Percentiles rank a stretch among this genome's conserved stretches.
phyloP scores from a whole-genome alignment of 495 filamentous ascomycete genomes.

The Cenococcum geophilum region DNA sequence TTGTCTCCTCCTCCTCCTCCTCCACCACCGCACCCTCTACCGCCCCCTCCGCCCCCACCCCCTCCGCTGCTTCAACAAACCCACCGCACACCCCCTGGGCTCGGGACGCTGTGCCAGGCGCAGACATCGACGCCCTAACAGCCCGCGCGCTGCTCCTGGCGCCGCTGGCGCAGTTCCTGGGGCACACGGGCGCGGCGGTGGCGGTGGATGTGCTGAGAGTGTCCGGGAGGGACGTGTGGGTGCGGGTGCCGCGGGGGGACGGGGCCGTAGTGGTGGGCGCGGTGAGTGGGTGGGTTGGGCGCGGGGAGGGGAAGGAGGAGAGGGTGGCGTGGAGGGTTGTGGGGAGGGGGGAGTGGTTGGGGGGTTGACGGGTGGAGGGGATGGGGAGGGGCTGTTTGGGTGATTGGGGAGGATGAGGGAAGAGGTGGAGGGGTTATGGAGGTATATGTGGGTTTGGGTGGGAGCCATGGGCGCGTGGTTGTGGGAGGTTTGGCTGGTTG shows the following conservation, averaged over 20 bases:
- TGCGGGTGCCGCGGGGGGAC: constrained; percentile 69
- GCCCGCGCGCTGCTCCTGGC: constrained; percentile 64
- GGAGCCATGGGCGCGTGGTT: not conserved
- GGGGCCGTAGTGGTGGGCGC: constrained; percentile 59
- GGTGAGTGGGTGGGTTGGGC: constrained; percentile 58
- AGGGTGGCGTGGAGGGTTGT: constrained; percentile 53
- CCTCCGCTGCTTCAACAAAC: too few species aligned
- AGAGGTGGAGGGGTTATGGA: constrained; percentile 2
- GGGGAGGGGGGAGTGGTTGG: constrained; percentile 52
- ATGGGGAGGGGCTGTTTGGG: constrained; percentile 44
- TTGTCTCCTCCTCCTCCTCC: constrained; percentile 27
- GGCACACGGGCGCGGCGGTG: constrained; percentile 67
- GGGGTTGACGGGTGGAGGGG: constrained; percentile 41
- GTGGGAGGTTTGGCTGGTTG: too few species aligned
- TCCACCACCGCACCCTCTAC: constrained; percentile 32
- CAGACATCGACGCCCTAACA: constrained; percentile 75
- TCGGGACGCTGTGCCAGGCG: too few species aligned
- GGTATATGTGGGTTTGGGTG: not conserved
- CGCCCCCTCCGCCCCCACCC: too few species aligned
- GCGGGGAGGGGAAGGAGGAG: too few species aligned
- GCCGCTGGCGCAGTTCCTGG: constrained; percentile 74
- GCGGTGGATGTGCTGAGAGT: constrained; percentile 73
- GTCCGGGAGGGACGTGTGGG: constrained; percentile 53
- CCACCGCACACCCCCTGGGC: too few species aligned
- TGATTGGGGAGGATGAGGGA: constrained; percentile 6